Conservation (phyloP, 2,329 filamentous ascomycete species). For the Phoma herbarum region DNA sequence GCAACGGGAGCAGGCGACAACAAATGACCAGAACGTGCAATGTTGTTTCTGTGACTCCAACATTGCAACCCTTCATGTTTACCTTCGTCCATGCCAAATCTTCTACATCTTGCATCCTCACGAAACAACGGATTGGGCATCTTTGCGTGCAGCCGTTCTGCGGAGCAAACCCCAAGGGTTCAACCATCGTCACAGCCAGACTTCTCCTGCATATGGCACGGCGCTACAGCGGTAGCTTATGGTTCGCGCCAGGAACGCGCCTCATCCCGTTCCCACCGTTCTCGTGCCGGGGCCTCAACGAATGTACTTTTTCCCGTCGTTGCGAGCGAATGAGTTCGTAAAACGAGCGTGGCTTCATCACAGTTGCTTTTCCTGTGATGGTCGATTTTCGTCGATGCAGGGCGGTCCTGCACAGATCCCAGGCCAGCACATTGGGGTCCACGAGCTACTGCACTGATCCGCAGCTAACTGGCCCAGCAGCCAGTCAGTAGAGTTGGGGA, state of each 20-base stretch:
- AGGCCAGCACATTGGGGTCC: conserved; percentile 13
- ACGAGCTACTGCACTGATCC: conserved; percentile 20
- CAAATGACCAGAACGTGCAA: not conserved
- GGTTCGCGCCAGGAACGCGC: conserved; percentile 15
- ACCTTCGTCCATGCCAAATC: not conserved
- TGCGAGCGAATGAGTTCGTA: not conserved
- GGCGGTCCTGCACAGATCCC: conserved; percentile 26
- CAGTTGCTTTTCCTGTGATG: conserved; percentile 5
- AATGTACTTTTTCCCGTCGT: not conserved
- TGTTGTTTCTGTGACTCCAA: not conserved
- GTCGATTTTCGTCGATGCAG: conserved; percentile 12
- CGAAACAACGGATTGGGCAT: conserved; percentile 9
- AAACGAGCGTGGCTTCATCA: conserved; percentile 10
- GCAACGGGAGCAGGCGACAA: not conserved
- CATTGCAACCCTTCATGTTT: not conserved
- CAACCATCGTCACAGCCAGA: conserved; percentile 10
- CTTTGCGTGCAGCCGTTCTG: not conserved
- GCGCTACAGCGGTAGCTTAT: conserved; percentile 13
- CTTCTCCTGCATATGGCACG: conserved; percentile 15
- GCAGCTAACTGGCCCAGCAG: conserved; percentile 12
- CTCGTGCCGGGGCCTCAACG: not conserved
- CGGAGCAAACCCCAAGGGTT: conserved; percentile 1
- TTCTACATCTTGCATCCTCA: not conserved
- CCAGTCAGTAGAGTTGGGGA: conserved; percentile 24
- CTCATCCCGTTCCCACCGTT: conserved; percentile 3